phyloP scores from a whole-genome alignment of 164 flowering plant genomes.

The Umbellularia californica region DNA sequence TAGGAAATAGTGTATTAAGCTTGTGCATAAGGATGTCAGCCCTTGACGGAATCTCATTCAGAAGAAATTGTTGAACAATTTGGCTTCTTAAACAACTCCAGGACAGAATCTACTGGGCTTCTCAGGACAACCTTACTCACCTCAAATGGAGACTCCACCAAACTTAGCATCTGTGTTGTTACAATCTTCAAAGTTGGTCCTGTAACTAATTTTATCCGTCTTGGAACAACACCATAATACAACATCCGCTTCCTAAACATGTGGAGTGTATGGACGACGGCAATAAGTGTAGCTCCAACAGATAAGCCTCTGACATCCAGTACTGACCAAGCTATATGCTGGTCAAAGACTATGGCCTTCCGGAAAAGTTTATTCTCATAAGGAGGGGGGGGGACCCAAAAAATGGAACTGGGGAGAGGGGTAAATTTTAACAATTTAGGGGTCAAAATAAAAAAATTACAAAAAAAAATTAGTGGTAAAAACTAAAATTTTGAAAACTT shows the following conservation, averaged over 20 bases:
- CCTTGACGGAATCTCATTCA: constrained; percentile 92
- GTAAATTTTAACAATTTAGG: no score
- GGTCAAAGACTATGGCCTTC: constrained; percentile 95
- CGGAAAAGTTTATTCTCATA: constrained; percentile 96
- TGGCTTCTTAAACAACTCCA: constrained; percentile 98
- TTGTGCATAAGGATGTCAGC: constrained; percentile 93
- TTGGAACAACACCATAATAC: constrained; percentile 91
- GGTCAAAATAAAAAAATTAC: no score
- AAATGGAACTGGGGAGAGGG: no score
- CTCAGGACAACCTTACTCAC: constrained; percentile 94
- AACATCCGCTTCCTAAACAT: constrained; percentile 93
- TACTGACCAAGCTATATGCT: constrained; percentile 99
- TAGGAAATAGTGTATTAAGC: constrained; percentile 77
- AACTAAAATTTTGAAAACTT: no score
- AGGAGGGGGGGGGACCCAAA: no score
- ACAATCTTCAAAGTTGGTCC: constrained; percentile 94
- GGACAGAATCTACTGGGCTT: constrained; percentile 84
- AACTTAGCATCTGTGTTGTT: constrained; percentile 75
- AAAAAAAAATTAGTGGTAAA: no score
- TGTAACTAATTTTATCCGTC: constrained; percentile 88
- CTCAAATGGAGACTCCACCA: constrained; percentile 94
- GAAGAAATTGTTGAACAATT: constrained; percentile 93
- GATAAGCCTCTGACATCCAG: constrained; percentile 92
- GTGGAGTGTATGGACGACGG: constrained; percentile 94
- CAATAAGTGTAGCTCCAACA: constrained; percentile 95